Conservation (phyloP, 352 stramenopile genomes). For the Blastocystis sp. region DNA sequence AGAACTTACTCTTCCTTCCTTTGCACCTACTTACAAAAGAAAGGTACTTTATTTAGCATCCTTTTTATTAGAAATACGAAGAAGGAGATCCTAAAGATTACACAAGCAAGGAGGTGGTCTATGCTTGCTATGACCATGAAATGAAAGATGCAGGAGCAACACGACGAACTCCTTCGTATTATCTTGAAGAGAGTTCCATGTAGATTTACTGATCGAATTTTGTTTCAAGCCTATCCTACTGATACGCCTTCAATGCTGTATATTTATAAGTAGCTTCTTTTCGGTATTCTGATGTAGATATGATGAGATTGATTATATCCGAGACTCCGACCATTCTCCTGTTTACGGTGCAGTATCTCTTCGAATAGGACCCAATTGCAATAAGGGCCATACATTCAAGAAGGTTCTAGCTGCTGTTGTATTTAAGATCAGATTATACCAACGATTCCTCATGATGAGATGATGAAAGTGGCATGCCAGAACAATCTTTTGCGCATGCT, state of each 20-base stretch:
- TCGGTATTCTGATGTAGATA: neutral
- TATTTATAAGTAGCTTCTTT: slow-evolving; percentile 7
- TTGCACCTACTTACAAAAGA: slow-evolving; percentile 57
- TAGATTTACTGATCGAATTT: slow-evolving; percentile 59
- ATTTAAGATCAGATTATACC: neutral
- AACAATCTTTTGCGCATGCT: slow-evolving; percentile 14
- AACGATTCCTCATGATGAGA: neutral
- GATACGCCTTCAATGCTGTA: slow-evolving; percentile 13
- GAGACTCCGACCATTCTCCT: slow-evolving; percentile 40
- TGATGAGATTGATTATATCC: neutral
- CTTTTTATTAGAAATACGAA: slow-evolving; percentile 1
- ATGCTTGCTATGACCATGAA: slow-evolving; percentile 16
- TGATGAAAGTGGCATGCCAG: slow-evolving; percentile 13
- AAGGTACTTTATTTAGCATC: neutral
- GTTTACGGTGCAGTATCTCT: slow-evolving; percentile 47
- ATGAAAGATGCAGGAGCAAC: slow-evolving; percentile 44
- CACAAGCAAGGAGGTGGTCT: neutral
- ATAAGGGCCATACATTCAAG: slow-evolving; percentile 21
- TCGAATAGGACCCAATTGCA: slow-evolving; percentile 22
- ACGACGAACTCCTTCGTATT: slow-evolving; percentile 26
- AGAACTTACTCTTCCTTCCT: slow-evolving; percentile 21
- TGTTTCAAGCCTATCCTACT: slow-evolving; percentile 21
- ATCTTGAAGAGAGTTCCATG: neutral
- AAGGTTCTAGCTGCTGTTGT: neutral
- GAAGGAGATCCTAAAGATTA: slow-evolving; percentile 40